Evolutionary conservation across 2,329 filamentous ascomycete species (phyloP), one percentile per base, ranked within the genome.

Genomic region (Pochonia chlamydosporia): DNA sequence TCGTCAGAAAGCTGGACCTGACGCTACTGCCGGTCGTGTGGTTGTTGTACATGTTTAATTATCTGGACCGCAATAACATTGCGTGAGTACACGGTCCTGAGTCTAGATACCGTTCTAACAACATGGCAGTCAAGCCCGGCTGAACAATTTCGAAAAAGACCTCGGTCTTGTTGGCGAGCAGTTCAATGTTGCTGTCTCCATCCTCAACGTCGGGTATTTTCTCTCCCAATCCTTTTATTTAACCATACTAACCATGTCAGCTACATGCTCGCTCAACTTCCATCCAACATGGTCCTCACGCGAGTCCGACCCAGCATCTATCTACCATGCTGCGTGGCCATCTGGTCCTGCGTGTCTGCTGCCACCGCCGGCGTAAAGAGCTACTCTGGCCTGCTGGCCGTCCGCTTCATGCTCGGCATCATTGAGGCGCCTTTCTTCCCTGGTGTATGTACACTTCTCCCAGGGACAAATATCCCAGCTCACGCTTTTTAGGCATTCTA

Each of bases 201-300:
- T 76, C 46, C 62, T 76, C 35, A 76, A 75, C 46, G 71, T 76
- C 11, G 73, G n/a, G n/a, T n/a, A n/a, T n/a, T n/a, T n/a, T n/a
- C n/a, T n/a, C n/a, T n/a, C n/a, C n/a, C n/a, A n/a, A n/a, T n/a
- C n/a, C n/a, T n/a, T n/a, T n/a, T n/a, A n/a, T n/a, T n/a, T n/a
- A n/a, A n/a, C n/a, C n/a, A n/a, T n/a, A n/a, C n/a, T n/a, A n/a
- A n/a, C n/a, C n/a, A n/a, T n/a, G n/a, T n/a, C n/a, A n/a, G 68
- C 5, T 75, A 75, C 49, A 62, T 76, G 16, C 57, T 75, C 26
- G 73, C 75, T 64, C 72, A 76, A 52, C 67, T 77, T 8, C 73
- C 73, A 0, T 74, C 72, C 1, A 77, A 76, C 43, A 54, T 76
- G 40, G 65, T 75, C 36, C 55, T 77, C 16, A 75, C 75, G 55